Evolutionary conservation across 176 grass and related monocot genomes (phyloP).

Genomic region (Zoysia japonica): DNA sequence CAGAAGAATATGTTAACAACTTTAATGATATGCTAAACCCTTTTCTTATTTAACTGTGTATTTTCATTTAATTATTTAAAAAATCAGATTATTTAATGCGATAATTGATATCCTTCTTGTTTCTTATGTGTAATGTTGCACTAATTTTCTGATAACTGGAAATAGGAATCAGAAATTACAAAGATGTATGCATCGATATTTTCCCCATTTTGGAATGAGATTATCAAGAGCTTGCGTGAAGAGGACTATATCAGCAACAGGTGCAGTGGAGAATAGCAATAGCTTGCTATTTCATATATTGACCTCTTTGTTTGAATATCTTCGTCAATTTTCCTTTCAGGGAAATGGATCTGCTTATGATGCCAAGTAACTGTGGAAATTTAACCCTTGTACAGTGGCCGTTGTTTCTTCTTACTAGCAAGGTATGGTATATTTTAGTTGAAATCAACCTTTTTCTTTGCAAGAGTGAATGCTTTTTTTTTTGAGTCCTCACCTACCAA

Average conservation of each 20-base stretch:
- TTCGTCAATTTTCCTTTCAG: slow-evolving; percentile 50
- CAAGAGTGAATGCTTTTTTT: slow-evolving; percentile 8
- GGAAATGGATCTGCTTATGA: slow-evolving; percentile 97
- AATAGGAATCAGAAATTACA: slow-evolving; percentile 64
- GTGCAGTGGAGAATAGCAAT: slow-evolving; percentile 34
- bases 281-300: slow-evolving; percentile 3
- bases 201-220: slow-evolving; percentile 98
- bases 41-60: background rate
- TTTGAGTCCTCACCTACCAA: too few relatives aligned
- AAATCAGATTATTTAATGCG: background rate
- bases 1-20: background rate
- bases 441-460: slow-evolving; percentile 21
- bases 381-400: slow-evolving; percentile 92
- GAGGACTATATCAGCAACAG: slow-evolving; percentile 93
- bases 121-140: slow-evolving; percentile 1
- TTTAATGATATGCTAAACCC: background rate
- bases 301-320: slow-evolving; percentile 22
- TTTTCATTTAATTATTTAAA: background rate
- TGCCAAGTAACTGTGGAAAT: slow-evolving; percentile 90
- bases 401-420: slow-evolving; percentile 92
- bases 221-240: slow-evolving; percentile 96
- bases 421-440: slow-evolving; percentile 71
- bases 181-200: slow-evolving; percentile 80
- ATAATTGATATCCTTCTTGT: background rate
- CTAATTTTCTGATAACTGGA: background rate